Base-by-base conservation (phyloP, 2,329 filamentous ascomycete species). In the Tolypocladium album region DNA sequence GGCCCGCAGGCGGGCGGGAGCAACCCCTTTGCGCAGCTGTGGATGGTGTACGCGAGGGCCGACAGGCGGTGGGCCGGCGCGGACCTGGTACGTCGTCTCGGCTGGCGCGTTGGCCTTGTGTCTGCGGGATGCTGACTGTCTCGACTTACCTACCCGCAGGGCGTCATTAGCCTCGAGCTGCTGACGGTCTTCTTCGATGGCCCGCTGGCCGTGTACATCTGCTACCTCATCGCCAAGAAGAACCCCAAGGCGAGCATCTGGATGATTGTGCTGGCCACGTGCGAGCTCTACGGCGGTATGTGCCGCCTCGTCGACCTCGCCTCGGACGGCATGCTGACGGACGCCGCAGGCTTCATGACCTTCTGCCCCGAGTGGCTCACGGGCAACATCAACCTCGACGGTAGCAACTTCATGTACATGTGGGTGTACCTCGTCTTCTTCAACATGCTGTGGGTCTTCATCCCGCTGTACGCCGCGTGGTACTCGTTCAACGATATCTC, bases 371-470 rank as follows among this genome's bases (percentile, higher is more conserved):
- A 88, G 72, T 88, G 86, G 86, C 74, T 88, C 15, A 82, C 79
- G 2, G 80, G 79, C 58, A 88, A 80, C 68, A 68, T 79, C 64
- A 87, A 86, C 68, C 79, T 88, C 61, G 83, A 88, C 69, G 78
- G 78, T 22, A 84, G 79, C 73, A 88, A 88, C 72, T 87, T 83
- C 66, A 86, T 88, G 83, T 86, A 86, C 67, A 74, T 81, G 63
- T 88, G 85, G 85, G 75, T 88, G 17, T 88, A 88, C 65, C 74
- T 88, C 20, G 76, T 86, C 64, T 88, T 88, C 72, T 88, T 88
- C 76, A 88, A 88, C 71, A 80, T 79, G 66, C 74, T 88, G 4
- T 88, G 86, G 86, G 85, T 88, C 4, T 80, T 82, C 62, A 78
- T 88, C 62, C 86, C 86, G 0, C 60, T 82, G 1, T 88, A 84